Evolutionary conservation across 805 yeast genomes (phyloP).

Genomic region (Pichia thaimueangensis): DNA sequence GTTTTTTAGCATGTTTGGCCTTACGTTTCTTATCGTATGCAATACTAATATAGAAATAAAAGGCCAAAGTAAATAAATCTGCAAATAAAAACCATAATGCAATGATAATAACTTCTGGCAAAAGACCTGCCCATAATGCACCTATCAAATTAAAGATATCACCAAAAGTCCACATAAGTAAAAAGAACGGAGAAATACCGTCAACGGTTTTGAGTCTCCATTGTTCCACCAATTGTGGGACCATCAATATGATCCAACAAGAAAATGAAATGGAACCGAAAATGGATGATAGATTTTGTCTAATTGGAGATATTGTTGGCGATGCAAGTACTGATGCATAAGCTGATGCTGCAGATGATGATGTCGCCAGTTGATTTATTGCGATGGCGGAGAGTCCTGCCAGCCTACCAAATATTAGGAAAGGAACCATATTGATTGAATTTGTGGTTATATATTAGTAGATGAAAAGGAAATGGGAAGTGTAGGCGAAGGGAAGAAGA

Average conservation of each 20-base stretch:
- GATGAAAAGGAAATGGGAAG: too few species aligned
- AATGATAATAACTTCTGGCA: conserved; percentile 63
- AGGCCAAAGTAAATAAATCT: conserved; percentile 56
- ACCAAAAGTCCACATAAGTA: conserved; percentile 65
- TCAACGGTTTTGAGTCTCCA: conserved; percentile 72
- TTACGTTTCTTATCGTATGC: conserved; percentile 35
- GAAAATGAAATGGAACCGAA: conserved; percentile 70
- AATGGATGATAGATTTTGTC: conserved; percentile 50
- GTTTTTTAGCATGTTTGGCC: conserved; percentile 12
- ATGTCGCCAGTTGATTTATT: too few species aligned
- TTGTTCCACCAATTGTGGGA: conserved; percentile 77
- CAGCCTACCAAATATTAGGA: too few species aligned
- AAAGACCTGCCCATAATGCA: conserved; percentile 59
- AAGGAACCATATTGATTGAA: too few species aligned
- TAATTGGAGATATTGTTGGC: conserved; percentile 27
- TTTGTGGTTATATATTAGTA: too few species aligned
- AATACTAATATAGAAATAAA: conserved; percentile 53
- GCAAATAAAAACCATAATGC: conserved; percentile 76
- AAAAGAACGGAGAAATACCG: conserved; percentile 65
- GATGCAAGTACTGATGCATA: neutral
- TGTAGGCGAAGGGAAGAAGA: too few species aligned
- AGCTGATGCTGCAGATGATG: neutral
- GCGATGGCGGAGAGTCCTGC: too few species aligned
- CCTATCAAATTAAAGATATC: conserved; percentile 65
- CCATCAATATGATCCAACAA: conserved; percentile 69